These are phyloP conservation scores for Podila minutissima DNA, from an alignment of 192 early-diverging fungal genomes.

Conservation along the genomic window DNA sequence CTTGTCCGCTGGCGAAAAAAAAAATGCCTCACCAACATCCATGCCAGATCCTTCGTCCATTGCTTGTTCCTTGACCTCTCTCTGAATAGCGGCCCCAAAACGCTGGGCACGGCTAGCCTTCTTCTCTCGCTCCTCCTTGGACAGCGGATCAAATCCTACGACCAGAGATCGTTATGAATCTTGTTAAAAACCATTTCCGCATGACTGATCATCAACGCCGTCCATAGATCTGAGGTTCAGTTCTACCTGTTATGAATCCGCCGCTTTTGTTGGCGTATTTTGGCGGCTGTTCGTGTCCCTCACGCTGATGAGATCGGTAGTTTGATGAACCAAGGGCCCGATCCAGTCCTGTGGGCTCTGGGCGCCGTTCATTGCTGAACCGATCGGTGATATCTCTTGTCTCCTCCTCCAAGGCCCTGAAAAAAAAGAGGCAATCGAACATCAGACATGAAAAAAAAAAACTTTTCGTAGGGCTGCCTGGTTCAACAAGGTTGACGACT, in stretches of 20 bases:
- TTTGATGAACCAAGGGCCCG: constrained; percentile 11
- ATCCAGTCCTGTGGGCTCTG: constrained; percentile 40
- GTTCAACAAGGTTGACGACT: neutral
- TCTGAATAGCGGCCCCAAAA: constrained; percentile 15
- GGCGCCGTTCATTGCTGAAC: constrained; percentile 27
- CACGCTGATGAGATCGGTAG: neutral
- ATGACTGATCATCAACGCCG: too few species aligned
- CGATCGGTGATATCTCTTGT: constrained; percentile 38
- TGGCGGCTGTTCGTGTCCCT: neutral
- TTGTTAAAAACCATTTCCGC: too few species aligned
- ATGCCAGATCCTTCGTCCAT: constrained; percentile 30
- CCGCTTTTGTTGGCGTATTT: constrained; percentile 34
- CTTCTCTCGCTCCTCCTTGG: constrained; percentile 42
- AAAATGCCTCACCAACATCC: constrained; percentile 31
- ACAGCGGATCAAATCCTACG: constrained; percentile 39
- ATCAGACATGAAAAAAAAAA: neutral
- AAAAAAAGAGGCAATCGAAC: neutral
- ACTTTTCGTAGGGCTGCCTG: too few species aligned
- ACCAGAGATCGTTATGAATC: neutral
- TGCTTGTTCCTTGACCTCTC: constrained; percentile 4
- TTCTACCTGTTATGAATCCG: constrained; percentile 40
- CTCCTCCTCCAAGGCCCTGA: constrained; percentile 25
- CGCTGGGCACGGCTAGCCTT: constrained; percentile 35
- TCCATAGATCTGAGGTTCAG: neutral
- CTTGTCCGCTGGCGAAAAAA: neutral